phyloP scores from a whole-genome alignment of 768 basidiomycete species.

The Candolleomyces eurysporus region DNA sequence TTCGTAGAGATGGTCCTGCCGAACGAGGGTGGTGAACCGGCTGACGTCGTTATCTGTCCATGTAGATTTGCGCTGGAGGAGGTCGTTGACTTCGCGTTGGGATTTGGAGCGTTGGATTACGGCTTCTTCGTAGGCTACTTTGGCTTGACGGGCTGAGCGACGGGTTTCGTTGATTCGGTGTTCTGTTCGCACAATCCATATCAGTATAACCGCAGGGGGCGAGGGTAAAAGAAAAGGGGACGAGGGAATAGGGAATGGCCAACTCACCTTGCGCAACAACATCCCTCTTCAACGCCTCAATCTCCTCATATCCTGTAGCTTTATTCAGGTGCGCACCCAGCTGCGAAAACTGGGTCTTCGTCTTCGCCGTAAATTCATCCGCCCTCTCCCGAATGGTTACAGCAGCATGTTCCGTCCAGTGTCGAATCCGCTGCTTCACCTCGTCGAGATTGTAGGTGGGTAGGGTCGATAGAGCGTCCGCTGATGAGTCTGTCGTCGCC shows the following conservation, averaged over 20 bases:
- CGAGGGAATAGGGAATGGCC: background rate
- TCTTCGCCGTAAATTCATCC: conserved; percentile 55
- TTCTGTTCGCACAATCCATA: conserved; percentile 47
- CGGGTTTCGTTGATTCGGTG: conserved; percentile 65
- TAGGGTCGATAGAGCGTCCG: conserved; percentile 13
- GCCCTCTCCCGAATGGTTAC: conserved; percentile 49
- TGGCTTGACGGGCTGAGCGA: conserved; percentile 66
- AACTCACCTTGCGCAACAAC: conserved; percentile 81
- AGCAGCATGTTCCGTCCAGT: conserved; percentile 49
- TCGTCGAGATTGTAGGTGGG: conserved; percentile 32
- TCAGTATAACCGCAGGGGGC: background rate
- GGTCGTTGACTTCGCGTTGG: conserved; percentile 94
- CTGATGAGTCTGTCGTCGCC: background rate
- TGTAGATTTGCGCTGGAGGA: conserved; percentile 88
- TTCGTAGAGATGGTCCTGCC: conserved; percentile 85
- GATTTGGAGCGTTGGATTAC: conserved; percentile 79
- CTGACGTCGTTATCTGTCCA: conserved; percentile 90
- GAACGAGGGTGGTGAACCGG: conserved; percentile 86
- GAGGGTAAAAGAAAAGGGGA: background rate
- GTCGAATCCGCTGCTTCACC: conserved; percentile 39
- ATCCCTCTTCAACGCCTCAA: conserved; percentile 73
- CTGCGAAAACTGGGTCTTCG: conserved; percentile 63
- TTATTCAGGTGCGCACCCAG: conserved; percentile 80
- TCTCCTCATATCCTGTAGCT: conserved; percentile 89
- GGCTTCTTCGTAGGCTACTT: conserved; percentile 72